Evolutionary conservation across 768 basidiomycete genomes (phyloP), one percentile per base, ranked within the genome.

Genomic region (Sarcomyxa edulis): DNA sequence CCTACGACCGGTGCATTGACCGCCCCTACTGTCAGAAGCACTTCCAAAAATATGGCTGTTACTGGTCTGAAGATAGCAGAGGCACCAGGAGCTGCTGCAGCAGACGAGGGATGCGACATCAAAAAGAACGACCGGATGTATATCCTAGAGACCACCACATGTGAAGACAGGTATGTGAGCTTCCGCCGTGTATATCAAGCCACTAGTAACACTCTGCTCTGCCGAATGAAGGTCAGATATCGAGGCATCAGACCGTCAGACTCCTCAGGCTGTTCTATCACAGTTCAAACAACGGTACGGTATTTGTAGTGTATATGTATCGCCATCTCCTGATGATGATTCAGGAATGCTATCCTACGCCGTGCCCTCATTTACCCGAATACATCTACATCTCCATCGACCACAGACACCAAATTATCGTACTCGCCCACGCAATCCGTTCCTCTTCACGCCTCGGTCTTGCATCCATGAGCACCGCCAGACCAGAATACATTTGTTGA

Each of bases 281-380:
- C 78, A 74, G 48, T 88, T 81, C 56, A 86, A 80, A 55, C 74
- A 81, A 44, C 76, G 83, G 86, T 81, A 44, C 22, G 45, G 18
- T 12, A 16, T 39, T 11, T 12, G 4, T 28, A 19, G 6, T 25
- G 14, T 19, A 19, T 19, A 16, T 20, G n/a, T 12, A 21, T n/a
- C 11, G 19, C 43, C 30, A 50, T 4, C 14, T n/a, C n/a, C n/a
- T n/a, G n/a, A n/a, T n/a, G n/a, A 23, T 35, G 8, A 6, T 18
- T 14, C 39, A 81, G 78, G 50, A 81, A 81, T 46, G 53, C 62
- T 2, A 57, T 68, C 29, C 58, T 86, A 43, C 74, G 77, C 35
- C 70, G 66, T 32, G 76, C 74, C 25, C 68, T 86, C 10, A 65
- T 72, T 35, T 81, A 80, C 48, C 67, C 76, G 2, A 56, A 54